Percentiles rank a stretch among this genome's conserved stretches.
Evolutionary conservation across 495 filamentous ascomycete genomes (phyloP).

Genomic region (Xylaria intraflava): DNA sequence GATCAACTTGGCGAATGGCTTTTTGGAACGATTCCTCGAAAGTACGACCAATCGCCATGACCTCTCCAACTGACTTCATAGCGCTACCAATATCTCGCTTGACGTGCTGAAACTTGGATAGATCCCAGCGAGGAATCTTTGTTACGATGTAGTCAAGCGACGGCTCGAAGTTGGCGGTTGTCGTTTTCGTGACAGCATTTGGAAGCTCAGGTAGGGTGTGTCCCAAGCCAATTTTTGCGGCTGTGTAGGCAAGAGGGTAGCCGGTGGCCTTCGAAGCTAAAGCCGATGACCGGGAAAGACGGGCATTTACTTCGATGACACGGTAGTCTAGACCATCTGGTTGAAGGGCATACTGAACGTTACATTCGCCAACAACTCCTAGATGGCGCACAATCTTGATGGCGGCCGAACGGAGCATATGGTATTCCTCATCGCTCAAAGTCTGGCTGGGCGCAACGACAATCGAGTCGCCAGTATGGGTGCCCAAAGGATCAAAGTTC

Average conservation of each 20-base stretch:
- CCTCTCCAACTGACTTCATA: slow-evolving; percentile 98
- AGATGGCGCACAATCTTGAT: slow-evolving; percentile 95
- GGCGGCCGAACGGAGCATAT: slow-evolving; percentile 95
- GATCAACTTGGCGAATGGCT: slow-evolving; percentile 93
- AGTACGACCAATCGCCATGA: slow-evolving; percentile 97
- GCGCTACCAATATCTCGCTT: slow-evolving; percentile 94
- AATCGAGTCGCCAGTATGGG: slow-evolving; percentile 95
- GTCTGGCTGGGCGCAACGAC: slow-evolving; percentile 95
- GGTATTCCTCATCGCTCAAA: slow-evolving; percentile 93
- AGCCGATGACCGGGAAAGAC: slow-evolving; percentile 92
- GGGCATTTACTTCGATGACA: slow-evolving; percentile 97
- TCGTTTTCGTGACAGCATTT: slow-evolving; percentile 96
- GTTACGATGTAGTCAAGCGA: slow-evolving; percentile 96
- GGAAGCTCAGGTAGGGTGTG: slow-evolving; percentile 92
- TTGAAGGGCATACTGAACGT: slow-evolving; percentile 95
- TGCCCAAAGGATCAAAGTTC: slow-evolving; percentile 95
- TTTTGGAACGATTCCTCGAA: slow-evolving; percentile 99
- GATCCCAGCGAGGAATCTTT: slow-evolving; percentile 96
- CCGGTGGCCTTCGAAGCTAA: slow-evolving; percentile 97
- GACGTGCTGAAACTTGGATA: slow-evolving; percentile 97
- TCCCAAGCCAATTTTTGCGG: slow-evolving; percentile 92
- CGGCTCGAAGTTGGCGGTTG: slow-evolving; percentile 97
- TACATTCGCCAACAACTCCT: slow-evolving; percentile 94
- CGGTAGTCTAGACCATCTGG: slow-evolving; percentile 92
- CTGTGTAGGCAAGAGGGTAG: slow-evolving; percentile 93